These are phyloP conservation scores for Diddensiella santjacobensis DNA, from an alignment of 805 yeast species.

Conservation along the genomic window DNA sequence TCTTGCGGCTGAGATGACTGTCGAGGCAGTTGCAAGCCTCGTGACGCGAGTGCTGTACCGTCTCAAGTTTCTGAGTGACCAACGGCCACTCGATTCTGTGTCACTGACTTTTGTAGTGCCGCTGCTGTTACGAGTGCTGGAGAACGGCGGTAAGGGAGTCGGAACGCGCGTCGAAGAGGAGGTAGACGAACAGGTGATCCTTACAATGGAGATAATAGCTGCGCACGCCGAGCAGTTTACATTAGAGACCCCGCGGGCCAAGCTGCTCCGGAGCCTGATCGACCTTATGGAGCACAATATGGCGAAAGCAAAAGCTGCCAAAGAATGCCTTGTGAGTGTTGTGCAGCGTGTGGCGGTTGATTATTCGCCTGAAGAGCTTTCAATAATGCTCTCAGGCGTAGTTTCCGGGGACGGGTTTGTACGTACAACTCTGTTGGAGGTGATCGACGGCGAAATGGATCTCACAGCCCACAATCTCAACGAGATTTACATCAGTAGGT, in stretches of 20 bases:
- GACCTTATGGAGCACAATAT: slow-evolving; percentile 63
- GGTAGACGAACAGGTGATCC: slow-evolving; percentile 80
- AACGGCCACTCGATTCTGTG: slow-evolving; percentile 61
- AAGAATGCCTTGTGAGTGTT: slow-evolving; percentile 75
- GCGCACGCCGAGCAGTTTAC: slow-evolving; percentile 48
- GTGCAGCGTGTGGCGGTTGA: slow-evolving; percentile 72
- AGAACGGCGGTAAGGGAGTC: slow-evolving; percentile 49
- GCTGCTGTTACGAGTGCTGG: slow-evolving; percentile 61
- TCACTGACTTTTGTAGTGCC: slow-evolving; percentile 76
- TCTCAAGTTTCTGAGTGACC: slow-evolving; percentile 69
- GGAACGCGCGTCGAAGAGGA: slow-evolving; percentile 55
- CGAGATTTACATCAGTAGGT: slow-evolving; percentile 75
- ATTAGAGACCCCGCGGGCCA: slow-evolving; percentile 62
- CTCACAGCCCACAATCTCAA: slow-evolving; percentile 43
- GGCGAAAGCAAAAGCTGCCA: slow-evolving; percentile 72
- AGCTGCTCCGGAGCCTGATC: slow-evolving; percentile 58
- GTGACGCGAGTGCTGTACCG: slow-evolving; percentile 68
- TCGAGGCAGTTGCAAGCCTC: slow-evolving; percentile 52
- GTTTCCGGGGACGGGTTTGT: slow-evolving; percentile 67
- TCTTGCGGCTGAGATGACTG: slow-evolving; percentile 44
- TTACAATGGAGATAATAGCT: slow-evolving; percentile 68
- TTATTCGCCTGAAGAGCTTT: slow-evolving; percentile 53
- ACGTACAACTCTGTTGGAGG: slow-evolving; percentile 75
- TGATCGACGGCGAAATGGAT: slow-evolving; percentile 73
- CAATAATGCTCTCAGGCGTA: slow-evolving; percentile 51